Base-by-base conservation (phyloP, 73 alveolate genomes). In the Paramecium sonneborni region DNA sequence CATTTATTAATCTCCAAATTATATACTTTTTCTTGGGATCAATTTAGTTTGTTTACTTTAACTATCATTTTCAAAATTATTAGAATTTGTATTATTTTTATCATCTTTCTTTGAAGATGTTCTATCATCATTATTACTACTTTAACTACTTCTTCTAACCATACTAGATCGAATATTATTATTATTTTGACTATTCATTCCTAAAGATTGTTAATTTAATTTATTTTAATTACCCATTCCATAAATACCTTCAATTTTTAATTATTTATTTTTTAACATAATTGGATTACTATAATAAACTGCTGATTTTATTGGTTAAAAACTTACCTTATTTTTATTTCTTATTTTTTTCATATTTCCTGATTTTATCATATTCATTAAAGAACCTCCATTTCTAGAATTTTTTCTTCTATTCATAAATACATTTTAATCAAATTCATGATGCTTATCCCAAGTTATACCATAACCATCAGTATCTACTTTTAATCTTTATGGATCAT, bases 231-330 rank as follows among this genome's bases (percentile, higher is more conserved):
- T 72, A 6, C 86, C 86, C 86, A 72, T 72, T 5, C 86, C 86
- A 37, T 34, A 72, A 72, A 72, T 72, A 32, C 86, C 86, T 37
- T 72, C 55, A n/a, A 72, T 35, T 37, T 72, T 72, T 8, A 72
- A 28, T 72, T 35, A 14, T 20, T 72, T 72, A 12, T 62, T 62
- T 11, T 72, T 72, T 15, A 72, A 20, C 15, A 35, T 2, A 15
- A 72, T 38, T n/a, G 86, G 86, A 72, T 72, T 72, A 34, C 86
- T 72, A 18, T 34, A 72, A 37, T 72, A 72, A 8, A 72, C 62
- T 12, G 86, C 86, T 5, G 52, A 35, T 72, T 38, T 72, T 2
- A 72, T 72, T 5, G 86, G 86, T 18, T 72, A 18, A 72, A 72
- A 72, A 72, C 57, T 72, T 12, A 72, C 86, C 18, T 38, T 72